phyloP scores from a whole-genome alignment of 371 early-diverging fungal species.

The Mucor mucedo region DNA sequence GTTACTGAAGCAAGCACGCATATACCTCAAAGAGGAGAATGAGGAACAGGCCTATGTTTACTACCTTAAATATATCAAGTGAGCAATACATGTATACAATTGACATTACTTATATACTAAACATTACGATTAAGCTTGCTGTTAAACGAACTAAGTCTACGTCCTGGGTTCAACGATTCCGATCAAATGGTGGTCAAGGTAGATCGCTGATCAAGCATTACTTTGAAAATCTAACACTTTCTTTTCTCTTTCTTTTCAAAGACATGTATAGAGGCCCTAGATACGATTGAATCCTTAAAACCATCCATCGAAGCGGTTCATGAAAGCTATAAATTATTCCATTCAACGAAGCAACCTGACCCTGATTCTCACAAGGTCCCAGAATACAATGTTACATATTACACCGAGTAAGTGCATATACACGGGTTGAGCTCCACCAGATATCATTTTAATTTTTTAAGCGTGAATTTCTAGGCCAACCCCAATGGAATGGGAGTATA shows the following conservation, averaged over 20 bases:
- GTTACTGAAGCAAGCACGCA: constrained; percentile 55
- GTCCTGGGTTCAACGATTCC: constrained; percentile 42
- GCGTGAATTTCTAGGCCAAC: neutral
- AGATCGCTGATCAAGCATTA: neutral
- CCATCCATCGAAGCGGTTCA: constrained; percentile 12
- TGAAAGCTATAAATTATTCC: constrained; percentile 20
- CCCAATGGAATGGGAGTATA: constrained; percentile 12
- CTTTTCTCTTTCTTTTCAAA: neutral
- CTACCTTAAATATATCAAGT: constrained; percentile 61
- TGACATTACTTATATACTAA: neutral
- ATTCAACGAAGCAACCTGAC: neutral
- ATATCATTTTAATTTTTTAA: neutral
- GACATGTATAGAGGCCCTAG: constrained; percentile 17
- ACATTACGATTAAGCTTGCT: constrained; percentile 42
- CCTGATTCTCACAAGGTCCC: neutral
- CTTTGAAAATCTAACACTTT: neutral
- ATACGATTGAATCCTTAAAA: constrained; percentile 9
- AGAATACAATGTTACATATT: neutral
- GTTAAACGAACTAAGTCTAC: constrained; percentile 54
- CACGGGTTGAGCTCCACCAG: neutral
- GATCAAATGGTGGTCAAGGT: constrained; percentile 11
- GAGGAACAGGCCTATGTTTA: constrained; percentile 54
- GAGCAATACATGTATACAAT: constrained; percentile 5
- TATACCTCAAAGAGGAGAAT: constrained; percentile 55
- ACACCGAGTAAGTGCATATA: neutral